Conservation (phyloP, 2,329 filamentous ascomycete genomes). For the Neospermospora avenae region DNA sequence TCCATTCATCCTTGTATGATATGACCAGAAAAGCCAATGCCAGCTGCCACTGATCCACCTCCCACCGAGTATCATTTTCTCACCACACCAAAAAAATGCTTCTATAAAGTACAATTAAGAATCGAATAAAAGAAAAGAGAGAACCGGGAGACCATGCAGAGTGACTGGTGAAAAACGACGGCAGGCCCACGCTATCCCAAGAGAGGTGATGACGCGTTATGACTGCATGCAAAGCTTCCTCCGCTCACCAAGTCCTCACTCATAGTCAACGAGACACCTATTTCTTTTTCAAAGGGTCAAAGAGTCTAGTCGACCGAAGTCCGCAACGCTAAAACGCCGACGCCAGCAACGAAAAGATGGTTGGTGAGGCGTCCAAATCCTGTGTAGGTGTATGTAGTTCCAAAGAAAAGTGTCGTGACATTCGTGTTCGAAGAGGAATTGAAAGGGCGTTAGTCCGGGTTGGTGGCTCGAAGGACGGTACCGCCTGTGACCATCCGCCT, state of each 20-base stretch:
- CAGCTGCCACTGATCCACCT: neutral
- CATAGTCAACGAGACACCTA: neutral
- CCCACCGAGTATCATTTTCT: no score
- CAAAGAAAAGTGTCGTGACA: constrained; percentile 24
- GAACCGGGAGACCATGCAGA: neutral
- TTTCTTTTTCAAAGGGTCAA: neutral
- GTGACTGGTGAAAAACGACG: neutral
- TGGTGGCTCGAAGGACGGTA: constrained; percentile 56
- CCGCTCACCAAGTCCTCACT: neutral
- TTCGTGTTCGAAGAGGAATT: constrained; percentile 25
- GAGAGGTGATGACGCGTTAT: neutral
- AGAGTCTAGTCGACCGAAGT: constrained; percentile 6
- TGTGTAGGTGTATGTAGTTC: constrained; percentile 19
- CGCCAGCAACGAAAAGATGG: constrained; percentile 17
- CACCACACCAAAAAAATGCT: neutral
- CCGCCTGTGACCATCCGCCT: constrained; percentile 45
- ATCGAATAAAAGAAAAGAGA: neutral
- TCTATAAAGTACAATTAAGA: constrained; percentile 10
- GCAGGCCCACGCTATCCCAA: constrained; percentile 1
- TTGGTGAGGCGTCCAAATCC: constrained; percentile 24
- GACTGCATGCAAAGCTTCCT: constrained; percentile 1
- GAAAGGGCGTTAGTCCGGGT: constrained; percentile 46
- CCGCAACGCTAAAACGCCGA: constrained; percentile 23
- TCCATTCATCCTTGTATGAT: neutral
- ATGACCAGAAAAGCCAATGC: neutral